Conservation (phyloP, 371 early-diverging fungal species). For the Mucor velutinosus region DNA sequence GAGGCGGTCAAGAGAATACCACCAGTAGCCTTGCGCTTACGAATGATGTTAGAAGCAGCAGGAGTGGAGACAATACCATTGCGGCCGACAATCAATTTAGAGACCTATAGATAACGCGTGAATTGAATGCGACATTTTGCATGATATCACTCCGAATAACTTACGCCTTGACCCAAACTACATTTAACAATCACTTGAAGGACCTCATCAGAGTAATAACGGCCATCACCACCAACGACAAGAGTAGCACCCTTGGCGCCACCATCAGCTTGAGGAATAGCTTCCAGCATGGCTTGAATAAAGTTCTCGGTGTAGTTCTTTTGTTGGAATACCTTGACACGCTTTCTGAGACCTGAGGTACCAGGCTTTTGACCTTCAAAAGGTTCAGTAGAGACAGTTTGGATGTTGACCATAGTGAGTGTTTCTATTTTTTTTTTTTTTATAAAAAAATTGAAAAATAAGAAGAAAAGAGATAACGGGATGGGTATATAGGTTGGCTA, state of each 20-base stretch:
- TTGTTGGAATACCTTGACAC: slow-evolving; percentile 95
- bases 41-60: slow-evolving; percentile 94
- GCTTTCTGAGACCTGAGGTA: slow-evolving; percentile 94
- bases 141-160: slow-evolving; percentile 7
- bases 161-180: slow-evolving; percentile 87
- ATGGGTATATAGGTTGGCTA: neutral
- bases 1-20: slow-evolving; percentile 96
- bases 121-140: neutral
- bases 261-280: slow-evolving; percentile 69
- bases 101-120: slow-evolving; percentile 53
- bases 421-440: neutral
- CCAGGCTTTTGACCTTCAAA: slow-evolving; percentile 97
- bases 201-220: slow-evolving; percentile 86
- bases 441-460: slow-evolving; percentile 1
- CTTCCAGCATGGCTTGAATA: slow-evolving; percentile 80
- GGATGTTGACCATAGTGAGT: slow-evolving; percentile 34
- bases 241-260: slow-evolving; percentile 80
- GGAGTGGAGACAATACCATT: slow-evolving; percentile 94
- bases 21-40: slow-evolving; percentile 85
- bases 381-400: slow-evolving; percentile 64
- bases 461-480: neutral
- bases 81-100: slow-evolving; percentile 88
- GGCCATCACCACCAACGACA: slow-evolving; percentile 97
- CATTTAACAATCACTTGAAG: slow-evolving; percentile 87
- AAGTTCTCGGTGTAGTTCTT: slow-evolving; percentile 95